phyloP scores from a whole-genome alignment of 805 yeast genomes.

The Myxozyma vanderwaltii region DNA sequence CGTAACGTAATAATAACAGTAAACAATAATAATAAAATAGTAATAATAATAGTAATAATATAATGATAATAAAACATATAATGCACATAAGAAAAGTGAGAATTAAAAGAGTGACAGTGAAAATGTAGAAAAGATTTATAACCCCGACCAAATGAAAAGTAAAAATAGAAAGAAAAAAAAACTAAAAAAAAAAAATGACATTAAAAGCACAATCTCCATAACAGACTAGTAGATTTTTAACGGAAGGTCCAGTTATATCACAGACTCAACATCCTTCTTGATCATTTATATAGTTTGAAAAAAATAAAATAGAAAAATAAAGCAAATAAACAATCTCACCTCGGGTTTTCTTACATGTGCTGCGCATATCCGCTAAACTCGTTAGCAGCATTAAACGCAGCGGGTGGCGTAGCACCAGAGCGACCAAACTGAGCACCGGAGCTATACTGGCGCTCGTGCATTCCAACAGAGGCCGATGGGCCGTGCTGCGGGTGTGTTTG shows the following conservation, averaged over 20 bases:
- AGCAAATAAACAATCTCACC: background rate
- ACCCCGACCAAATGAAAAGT: conserved; percentile 10
- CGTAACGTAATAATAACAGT: background rate
- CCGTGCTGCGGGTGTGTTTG: conserved; percentile 7
- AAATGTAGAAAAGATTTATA: background rate
- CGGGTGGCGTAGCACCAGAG: background rate
- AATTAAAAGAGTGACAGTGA: background rate
- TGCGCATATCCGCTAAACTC: background rate
- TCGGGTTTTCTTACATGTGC: background rate
- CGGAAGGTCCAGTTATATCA: too few relatives aligned
- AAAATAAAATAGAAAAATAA: background rate
- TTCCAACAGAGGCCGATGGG: background rate
- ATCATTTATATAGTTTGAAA: background rate
- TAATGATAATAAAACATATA: background rate
- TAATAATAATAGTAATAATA: background rate
- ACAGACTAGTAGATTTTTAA: too few relatives aligned
- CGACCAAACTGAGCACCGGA: conserved; percentile 7
- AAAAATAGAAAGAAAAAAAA: background rate
- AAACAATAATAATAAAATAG: background rate
- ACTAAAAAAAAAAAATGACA: background rate
- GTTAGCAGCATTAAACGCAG: background rate
- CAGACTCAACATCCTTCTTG: too few relatives aligned
- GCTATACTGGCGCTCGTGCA: conserved; percentile 11
- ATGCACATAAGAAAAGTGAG: conserved; percentile 1
- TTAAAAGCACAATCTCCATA: background rate